These are phyloP conservation scores for Scutellaria baicalensis DNA, from an alignment of 257 asterid species.

Conservation along the genomic window DNA sequence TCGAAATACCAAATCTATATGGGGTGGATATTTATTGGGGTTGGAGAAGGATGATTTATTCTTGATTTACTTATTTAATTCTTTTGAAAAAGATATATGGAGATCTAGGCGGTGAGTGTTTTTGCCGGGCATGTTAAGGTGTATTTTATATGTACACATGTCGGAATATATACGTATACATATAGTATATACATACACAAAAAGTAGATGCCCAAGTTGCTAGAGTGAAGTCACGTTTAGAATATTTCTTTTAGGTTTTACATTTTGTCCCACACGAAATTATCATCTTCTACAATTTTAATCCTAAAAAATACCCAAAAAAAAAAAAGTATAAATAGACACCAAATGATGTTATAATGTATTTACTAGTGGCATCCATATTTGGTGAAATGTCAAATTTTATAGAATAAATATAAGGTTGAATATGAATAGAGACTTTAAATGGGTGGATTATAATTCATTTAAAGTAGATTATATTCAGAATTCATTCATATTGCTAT, in stretches of 20 bases:
- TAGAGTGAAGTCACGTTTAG: conserved; percentile 25
- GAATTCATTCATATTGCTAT: no score
- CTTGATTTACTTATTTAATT: background rate
- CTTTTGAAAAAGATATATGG: background rate
- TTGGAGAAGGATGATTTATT: background rate
- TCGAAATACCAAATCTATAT: conserved; percentile 17
- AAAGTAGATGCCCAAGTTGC: conserved; percentile 16
- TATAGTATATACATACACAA: background rate
- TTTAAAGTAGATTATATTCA: no score
- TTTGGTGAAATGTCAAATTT: no score
- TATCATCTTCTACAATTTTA: background rate
- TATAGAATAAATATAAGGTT: no score
- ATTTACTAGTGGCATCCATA: no score
- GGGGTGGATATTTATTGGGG: background rate
- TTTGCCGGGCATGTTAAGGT: conserved; percentile 26
- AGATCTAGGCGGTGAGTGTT: conserved; percentile 26
- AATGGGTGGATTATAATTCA: no score
- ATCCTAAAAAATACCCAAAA: background rate
- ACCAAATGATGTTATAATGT: no score
- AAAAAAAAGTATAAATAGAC: no score
- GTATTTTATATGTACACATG: background rate
- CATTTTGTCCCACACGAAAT: background rate
- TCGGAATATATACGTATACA: background rate
- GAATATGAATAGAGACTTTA: no score
- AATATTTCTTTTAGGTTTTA: conserved; percentile 23